A percentile compares a stretch with the other conserved stretches of the same genome.
These are phyloP conservation scores for Alternaria sp. DNA, from an alignment of 2,329 filamentous ascomycete species.

Conservation along the genomic window DNA sequence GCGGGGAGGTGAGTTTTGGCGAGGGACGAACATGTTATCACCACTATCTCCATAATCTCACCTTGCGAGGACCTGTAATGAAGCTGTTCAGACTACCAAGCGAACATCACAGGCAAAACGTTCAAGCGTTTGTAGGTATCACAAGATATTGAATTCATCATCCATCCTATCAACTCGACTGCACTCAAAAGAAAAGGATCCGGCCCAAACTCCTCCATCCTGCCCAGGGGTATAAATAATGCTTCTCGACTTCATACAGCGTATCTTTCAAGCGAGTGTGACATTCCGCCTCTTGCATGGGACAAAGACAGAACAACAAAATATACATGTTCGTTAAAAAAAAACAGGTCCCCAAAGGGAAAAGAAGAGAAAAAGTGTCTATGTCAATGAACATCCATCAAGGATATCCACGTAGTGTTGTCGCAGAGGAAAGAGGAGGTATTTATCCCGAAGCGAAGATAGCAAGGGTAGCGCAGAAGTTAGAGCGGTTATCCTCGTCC, in stretches of 20 bases:
- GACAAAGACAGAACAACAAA: slow-evolving; percentile 16
- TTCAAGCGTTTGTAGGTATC: no score
- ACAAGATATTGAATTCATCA: slow-evolving; percentile 3
- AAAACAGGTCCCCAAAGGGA: slow-evolving; percentile 12
- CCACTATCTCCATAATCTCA: neutral
- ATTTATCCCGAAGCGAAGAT: slow-evolving; percentile 40
- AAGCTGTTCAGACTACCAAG: neutral
- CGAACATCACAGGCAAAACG: no score
- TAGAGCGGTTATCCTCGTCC: slow-evolving; percentile 55
- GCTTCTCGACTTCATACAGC: slow-evolving; percentile 4
- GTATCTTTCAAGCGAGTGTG: slow-evolving; percentile 19
- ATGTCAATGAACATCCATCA: slow-evolving; percentile 11
- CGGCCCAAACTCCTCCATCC: slow-evolving; percentile 10
- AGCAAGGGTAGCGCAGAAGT: slow-evolving; percentile 57
- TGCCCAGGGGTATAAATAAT: slow-evolving; percentile 21
- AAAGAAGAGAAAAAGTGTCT: slow-evolving; percentile 27
- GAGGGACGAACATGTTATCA: neutral
- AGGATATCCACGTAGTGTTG: slow-evolving; percentile 2
- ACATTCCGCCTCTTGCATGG: slow-evolving; percentile 6
- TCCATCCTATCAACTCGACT: neutral
- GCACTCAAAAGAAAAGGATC: neutral
- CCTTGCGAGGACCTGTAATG: neutral
- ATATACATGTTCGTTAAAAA: slow-evolving; percentile 30
- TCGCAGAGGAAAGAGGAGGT: neutral
- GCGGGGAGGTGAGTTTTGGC: slow-evolving; percentile 18